These are phyloP conservation scores for Carex kokanica DNA, from an alignment of 176 grass and related monocot genomes.

Conservation along the genomic window DNA sequence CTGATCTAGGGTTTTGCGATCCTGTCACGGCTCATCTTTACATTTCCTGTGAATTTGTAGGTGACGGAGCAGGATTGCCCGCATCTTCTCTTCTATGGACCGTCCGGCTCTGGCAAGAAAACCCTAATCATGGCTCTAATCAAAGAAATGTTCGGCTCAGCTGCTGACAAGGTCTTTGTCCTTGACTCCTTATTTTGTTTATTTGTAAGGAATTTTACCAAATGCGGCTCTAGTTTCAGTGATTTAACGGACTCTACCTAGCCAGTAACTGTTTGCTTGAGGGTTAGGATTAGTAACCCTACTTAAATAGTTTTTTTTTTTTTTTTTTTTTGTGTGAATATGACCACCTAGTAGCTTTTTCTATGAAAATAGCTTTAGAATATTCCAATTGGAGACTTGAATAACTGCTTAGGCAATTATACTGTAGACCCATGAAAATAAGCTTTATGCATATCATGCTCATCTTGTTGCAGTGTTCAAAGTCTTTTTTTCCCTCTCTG, in stretches of 20 bases:
- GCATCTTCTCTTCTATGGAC: conserved; percentile 92
- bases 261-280: background rate
- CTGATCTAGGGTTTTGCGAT: conserved; percentile 36
- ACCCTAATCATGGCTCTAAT: conserved; percentile 96
- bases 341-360: background rate
- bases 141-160: conserved; percentile 86
- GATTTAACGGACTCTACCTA: background rate
- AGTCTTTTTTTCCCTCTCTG: background rate
- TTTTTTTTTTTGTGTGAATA: background rate
- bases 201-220: background rate
- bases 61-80: conserved; percentile 96
- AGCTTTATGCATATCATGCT: background rate
- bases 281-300: background rate
- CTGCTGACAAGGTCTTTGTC: conserved; percentile 56
- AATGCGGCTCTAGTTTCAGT: conserved; percentile 11
- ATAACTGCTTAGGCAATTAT: background rate
- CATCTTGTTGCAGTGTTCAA: background rate
- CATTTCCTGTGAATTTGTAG: conserved; percentile 25
- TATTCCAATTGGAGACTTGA: background rate
- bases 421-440: background rate
- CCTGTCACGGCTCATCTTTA: background rate
- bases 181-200: background rate
- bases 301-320: no score
- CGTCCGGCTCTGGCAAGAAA: conserved; percentile 90
- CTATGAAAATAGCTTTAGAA: background rate